A percentile compares a stretch with the other conserved stretches of the same genome.
Conservation (phyloP, 352 stramenopile species). For the Pythium dissotocum region DNA sequence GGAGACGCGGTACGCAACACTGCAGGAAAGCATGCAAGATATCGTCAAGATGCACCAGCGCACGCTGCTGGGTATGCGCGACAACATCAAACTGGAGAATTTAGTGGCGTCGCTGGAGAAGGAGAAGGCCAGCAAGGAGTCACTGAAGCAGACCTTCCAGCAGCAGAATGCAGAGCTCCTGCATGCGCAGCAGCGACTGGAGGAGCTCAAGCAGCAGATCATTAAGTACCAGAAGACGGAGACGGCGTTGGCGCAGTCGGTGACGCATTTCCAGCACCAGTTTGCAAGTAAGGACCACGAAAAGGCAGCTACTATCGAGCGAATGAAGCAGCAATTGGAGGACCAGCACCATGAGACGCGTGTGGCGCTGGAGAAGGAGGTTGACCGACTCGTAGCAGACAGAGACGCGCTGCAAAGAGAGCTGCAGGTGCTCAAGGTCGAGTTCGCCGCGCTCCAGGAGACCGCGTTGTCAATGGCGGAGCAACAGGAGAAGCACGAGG, state of each 20-base stretch:
- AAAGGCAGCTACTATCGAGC: constrained; percentile 42
- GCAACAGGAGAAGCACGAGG: constrained; percentile 29
- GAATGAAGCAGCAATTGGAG: constrained; percentile 43
- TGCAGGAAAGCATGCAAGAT: constrained; percentile 41
- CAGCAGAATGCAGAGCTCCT: constrained; percentile 47
- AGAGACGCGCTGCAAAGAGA: constrained; percentile 23
- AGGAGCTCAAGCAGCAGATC: constrained; percentile 46
- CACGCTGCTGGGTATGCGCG: constrained; percentile 48
- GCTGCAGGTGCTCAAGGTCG: constrained; percentile 20
- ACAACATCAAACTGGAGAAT: constrained; percentile 46
- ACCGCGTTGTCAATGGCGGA: constrained; percentile 25
- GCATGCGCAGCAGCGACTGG: constrained; percentile 43
- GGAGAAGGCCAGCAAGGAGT: constrained; percentile 46
- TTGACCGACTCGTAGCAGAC: constrained; percentile 32
- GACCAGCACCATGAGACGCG: constrained; percentile 38
- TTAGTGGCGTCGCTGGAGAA: constrained; percentile 54
- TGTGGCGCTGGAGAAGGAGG: constrained; percentile 34
- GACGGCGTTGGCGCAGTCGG: constrained; percentile 67
- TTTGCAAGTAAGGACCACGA: constrained; percentile 63
- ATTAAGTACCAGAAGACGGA: constrained; percentile 75
- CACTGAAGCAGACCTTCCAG: constrained; percentile 40
- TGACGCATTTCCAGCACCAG: constrained; percentile 68
- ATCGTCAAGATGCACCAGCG: constrained; percentile 55
- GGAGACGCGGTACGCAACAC: constrained; percentile 28
- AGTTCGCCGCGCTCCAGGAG: constrained; percentile 29